Evolutionary conservation across 352 stramenopile species (phyloP), one percentile per base, ranked within the genome.

Genomic region (Globisporangium recalcitrans): DNA sequence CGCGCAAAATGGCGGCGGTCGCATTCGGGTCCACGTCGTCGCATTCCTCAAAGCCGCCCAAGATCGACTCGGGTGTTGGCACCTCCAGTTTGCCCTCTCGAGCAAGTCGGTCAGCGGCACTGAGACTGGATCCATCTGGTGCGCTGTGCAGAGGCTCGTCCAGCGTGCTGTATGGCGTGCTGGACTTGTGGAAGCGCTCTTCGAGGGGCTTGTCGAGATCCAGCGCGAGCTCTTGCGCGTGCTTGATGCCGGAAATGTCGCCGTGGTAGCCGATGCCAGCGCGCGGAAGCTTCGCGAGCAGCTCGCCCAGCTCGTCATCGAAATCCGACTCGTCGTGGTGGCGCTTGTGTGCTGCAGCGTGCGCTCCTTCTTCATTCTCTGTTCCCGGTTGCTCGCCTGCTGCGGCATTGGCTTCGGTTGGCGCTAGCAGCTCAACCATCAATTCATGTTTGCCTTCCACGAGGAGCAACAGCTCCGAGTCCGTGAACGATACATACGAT

Each of bases 31-130:
- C 82, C 29, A 85, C 62, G 59, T 80, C 85, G 47, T 94, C 85
- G 57, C 85, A 93, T 57, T 94, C 85, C 64, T 94, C 83, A 62
- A 86, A 89, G 2, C 82, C 83, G 22, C 78, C 80, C 21, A 94
- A 76, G 53, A 94, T 82, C 31, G 83, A 90, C 4, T 94, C 85
- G 32, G 80, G 73, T 10, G 83, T 93, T 2, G 80, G 82, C 3
- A 89, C 67, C 62, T 92, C 81, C 4, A 91, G 62, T n/a, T 78
- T 57, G 72, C 72, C 66, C 62, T 80, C 44, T 58, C 60, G 60
- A 60, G 60, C 42, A n/a, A 32, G 26, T 27, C 40, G 58, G 16
- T 66, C 47, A 26, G 56, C 56, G 1, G 44, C 36, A 19, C 38
- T 68, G 22, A 63, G 62, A 24, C 65, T 69, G 7, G 66, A 69